Conservation (phyloP, 2,329 filamentous ascomycete species). For the Ceratocystis lukuohia region DNA sequence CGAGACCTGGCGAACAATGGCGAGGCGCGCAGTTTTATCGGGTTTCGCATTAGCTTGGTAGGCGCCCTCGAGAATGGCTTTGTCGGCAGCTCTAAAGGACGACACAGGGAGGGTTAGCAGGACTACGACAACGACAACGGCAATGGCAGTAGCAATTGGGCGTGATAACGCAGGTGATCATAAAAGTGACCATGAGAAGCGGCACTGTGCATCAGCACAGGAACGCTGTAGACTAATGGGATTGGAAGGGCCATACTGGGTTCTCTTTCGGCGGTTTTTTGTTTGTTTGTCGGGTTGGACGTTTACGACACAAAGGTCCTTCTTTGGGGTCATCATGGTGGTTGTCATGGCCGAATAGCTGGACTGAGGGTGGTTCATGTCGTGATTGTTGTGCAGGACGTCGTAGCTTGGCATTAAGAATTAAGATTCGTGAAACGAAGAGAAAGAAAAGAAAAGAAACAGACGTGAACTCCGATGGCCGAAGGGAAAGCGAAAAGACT, state of each 20-base stretch:
- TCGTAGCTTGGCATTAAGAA: constrained; percentile 20
- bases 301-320: constrained; percentile 20
- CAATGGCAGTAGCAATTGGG: not conserved
- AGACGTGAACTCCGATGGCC: not conserved
- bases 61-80: constrained; percentile 73
- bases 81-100: constrained; percentile 65
- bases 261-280: constrained; percentile 21
- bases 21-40: constrained; percentile 73
- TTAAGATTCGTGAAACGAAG: constrained; percentile 12
- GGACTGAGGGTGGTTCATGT: constrained; percentile 16
- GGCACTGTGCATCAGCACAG: too few relatives aligned
- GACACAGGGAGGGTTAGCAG: constrained; percentile 18
- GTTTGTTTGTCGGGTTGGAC: constrained; percentile 21
- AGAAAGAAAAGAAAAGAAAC: constrained; percentile 10
- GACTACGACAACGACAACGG: constrained; percentile 7
- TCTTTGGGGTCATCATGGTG: constrained; percentile 17
- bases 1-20: constrained; percentile 72
- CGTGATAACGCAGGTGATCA: too few relatives aligned
- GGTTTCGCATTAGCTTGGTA: constrained; percentile 80
- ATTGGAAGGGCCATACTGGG: constrained; percentile 18
- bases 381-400: constrained; percentile 6
- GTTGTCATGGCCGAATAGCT: constrained; percentile 10
- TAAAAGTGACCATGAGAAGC: too few relatives aligned
- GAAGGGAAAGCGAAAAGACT: not conserved
- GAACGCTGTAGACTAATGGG: too few relatives aligned